Evolutionary conservation across 139 green algal species (phyloP), one percentile per base, ranked within the genome.

Genomic region (Medakamo hakoo): DNA sequence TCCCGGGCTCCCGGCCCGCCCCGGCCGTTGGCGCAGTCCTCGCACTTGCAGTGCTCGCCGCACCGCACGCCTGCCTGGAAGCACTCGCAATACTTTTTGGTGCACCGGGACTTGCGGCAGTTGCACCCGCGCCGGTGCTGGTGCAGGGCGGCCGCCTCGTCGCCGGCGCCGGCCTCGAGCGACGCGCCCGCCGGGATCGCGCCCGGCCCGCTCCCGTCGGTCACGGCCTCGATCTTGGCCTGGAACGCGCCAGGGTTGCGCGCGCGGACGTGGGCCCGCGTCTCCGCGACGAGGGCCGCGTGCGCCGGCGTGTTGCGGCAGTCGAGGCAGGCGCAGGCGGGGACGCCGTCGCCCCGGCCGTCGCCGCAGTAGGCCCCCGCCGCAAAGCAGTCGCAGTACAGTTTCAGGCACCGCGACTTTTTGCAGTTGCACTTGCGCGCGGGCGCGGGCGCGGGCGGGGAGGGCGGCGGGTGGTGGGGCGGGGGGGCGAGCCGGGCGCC

Each of bases 51-150:
- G 62, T 79, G 66, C 24, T 84, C 77, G 24, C 79, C 80, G 72
- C 90, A 97, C 29, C 75, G 73, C 4, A 96, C 79, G 27, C 87
- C 85, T 30, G 85, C 77, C 76, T 87, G 74, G 75, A 86, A 98
- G 83, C 91, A 98, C 77, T 98, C 91, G 76, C 91, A 98, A 78
- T 98, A 98, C 82, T 96, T 96, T 62, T 97, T 97, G 30, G 86
- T 79, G 82, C 91, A 98, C 63, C 84, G 71, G 48, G 73, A 86
- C 59, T 83, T 86, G 64, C 82, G 84, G 82, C 88, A 95, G 68
- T 86, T 76, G 74, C 88, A 95, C 56, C 88, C 86, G 3, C 78
- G 80, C 63, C 82, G 78, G 76, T 95, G 88, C 48, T 71, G 64
- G 23, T 26, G 30, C 4, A 18, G 4, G 14, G 22, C 56, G 4